Evolutionary conservation across 768 basidiomycete species (phyloP), one percentile per base, ranked within the genome.

Genomic region (Podaxis sp.): DNA sequence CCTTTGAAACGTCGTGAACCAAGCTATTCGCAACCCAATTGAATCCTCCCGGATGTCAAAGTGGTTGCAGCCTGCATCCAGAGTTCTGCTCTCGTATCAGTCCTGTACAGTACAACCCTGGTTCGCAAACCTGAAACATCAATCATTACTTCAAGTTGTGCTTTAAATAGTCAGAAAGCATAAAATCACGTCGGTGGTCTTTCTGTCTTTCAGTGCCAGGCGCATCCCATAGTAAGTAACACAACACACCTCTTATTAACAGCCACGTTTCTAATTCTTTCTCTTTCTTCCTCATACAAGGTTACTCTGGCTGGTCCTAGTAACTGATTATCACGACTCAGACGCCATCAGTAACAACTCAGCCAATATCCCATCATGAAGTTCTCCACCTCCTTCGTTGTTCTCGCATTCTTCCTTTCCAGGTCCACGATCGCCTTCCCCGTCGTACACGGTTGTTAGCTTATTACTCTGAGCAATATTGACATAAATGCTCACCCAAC

Each of bases 341-440:
- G 30, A 33, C 1, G 1, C 1, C 42, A 44, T 13, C 2, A 12
- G 13, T 26, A 26, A 5, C 22, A 51, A 51, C 44, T 17, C 54
- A 40, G n/a, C 28, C 53, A 33, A 17, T 17, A 33, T 9, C 19
- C 1, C 56, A 30, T 2, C 26, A 33, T 59, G 59, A 59, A 59
- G 49, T 52, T 52, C 58, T 51, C 48, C 11, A 24, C 33, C 33
- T 52, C 48, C 24, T 52, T 59, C 36, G 36, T 59, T 4, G 48
- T 59, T 22, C 59, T 52, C 26, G 59, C 51, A 3, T 52, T 52
- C 15, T 9, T 40, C 15, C 22, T 59, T 22, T 39, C 38, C 15
- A 38, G 42, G 51, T 42, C 48, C 19, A 19, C 59, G 1, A 4
- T 60, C 12, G 38, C 59, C 11, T 22, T 60, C 4, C 59, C 59